A percentile compares a stretch with the other conserved stretches of the same genome.
These are phyloP conservation scores for Emergomyces pasteurianus DNA, from an alignment of 2,329 filamentous ascomycete genomes.

Conservation along the genomic window DNA sequence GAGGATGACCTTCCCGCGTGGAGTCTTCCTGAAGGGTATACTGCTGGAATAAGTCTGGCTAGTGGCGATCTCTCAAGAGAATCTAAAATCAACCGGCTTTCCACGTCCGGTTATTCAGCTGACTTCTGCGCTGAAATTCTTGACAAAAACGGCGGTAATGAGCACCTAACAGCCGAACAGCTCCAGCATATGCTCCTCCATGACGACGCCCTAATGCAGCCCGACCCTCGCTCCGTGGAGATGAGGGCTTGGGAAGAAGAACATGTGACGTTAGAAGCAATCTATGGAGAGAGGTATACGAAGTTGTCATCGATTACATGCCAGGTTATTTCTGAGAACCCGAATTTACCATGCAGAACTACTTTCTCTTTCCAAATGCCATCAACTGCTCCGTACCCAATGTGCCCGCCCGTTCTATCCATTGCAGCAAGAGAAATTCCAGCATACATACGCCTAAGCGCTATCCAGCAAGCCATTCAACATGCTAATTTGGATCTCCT, in stretches of 20 bases:
- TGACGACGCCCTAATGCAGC: conserved; percentile 21
- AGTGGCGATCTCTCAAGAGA: conserved; percentile 72
- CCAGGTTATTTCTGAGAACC: conserved; percentile 52
- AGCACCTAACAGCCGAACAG: conserved; percentile 64
- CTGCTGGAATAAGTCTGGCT: conserved; percentile 77
- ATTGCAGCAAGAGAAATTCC: conserved; percentile 59
- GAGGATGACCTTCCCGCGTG: conserved; percentile 92
- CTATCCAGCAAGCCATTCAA: conserved; percentile 63
- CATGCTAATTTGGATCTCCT: conserved; percentile 59
- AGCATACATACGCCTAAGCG: conserved; percentile 84
- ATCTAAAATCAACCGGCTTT: conserved; percentile 67
- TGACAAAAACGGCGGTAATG: conserved; percentile 58
- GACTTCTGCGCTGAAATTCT: conserved; percentile 74
- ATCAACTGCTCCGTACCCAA: conserved; percentile 53
- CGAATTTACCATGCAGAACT: conserved; percentile 33
- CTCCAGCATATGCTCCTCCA: conserved; percentile 59
- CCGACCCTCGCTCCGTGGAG: conserved; percentile 20
- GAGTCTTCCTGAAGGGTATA: conserved; percentile 85
- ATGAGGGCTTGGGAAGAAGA: conserved; percentile 72
- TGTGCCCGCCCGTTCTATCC: conserved; percentile 54
- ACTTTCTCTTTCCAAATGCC: conserved; percentile 58
- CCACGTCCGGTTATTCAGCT: conserved; percentile 69
- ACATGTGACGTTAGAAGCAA: conserved; percentile 68
- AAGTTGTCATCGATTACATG: conserved; percentile 52
- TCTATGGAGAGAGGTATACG: conserved; percentile 64